phyloP scores from a whole-genome alignment of 306 rosid species.

The Quercus suber region DNA sequence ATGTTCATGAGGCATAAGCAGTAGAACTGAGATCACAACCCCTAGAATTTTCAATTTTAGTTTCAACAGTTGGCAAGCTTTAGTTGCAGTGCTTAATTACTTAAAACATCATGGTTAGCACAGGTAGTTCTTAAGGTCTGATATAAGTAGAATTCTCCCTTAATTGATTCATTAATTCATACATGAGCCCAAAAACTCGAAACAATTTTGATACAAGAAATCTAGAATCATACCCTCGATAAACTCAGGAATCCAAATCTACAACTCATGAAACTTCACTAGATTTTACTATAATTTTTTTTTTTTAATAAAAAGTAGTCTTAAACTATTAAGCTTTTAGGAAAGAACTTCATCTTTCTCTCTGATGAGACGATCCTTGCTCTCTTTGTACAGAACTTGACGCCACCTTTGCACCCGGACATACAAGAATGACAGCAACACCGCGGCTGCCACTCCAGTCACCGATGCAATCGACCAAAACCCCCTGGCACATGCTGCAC shows the following conservation, averaged over 20 bases:
- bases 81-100: too few species aligned
- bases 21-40: too few species aligned
- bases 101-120: too few species aligned
- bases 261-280: too few species aligned
- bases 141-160: too few species aligned
- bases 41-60: too few species aligned
- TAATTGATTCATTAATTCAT: neutral
- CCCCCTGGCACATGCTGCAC: conserved; percentile 16
- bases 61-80: too few species aligned
- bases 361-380: conserved; percentile 32
- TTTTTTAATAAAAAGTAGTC: too few species aligned
- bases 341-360: conserved; percentile 59
- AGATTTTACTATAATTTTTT: too few species aligned
- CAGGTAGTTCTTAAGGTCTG: too few species aligned
- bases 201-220: neutral
- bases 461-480: conserved; percentile 39
- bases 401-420: conserved; percentile 31
- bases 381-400: conserved; percentile 8
- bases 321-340: too few species aligned
- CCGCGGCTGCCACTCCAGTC: conserved; percentile 32
- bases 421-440: conserved; percentile 18
- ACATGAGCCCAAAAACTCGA: neutral
- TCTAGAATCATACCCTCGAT: neutral
- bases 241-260: neutral
- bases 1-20: too few species aligned